Percentiles rank a stretch among this genome's conserved stretches.
phyloP scores from a whole-genome alignment of 2,329 filamentous ascomycete species.

The Ceratocystis smalleyi region DNA sequence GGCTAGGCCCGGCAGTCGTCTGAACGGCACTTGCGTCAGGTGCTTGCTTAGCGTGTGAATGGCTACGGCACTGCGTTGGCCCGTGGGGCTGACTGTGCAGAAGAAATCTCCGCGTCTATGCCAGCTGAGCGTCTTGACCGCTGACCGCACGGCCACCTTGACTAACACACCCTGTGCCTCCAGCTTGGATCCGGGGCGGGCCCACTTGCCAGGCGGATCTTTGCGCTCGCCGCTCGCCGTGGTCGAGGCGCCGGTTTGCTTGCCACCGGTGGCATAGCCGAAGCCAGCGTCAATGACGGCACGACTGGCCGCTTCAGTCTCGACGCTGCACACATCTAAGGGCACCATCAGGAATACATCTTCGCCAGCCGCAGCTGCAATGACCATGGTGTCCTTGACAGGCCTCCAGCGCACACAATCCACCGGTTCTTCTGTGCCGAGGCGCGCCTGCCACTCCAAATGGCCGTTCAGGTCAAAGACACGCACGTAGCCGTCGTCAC shows the following conservation, averaged over 20 bases:
- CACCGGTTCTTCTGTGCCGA: conserved; percentile 65
- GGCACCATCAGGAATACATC: conserved; percentile 75
- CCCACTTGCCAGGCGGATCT: conserved; percentile 66
- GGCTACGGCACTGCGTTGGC: conserved; percentile 64
- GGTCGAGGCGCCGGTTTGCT: conserved; percentile 32
- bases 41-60: conserved; percentile 95
- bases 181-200: conserved; percentile 56
- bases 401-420: conserved; percentile 84
- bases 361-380: conserved; percentile 73
- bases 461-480: conserved; percentile 86
- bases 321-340: conserved; percentile 53
- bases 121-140: conserved; percentile 82
- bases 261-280: conserved; percentile 65
- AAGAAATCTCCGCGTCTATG: conserved; percentile 91
- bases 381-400: conserved; percentile 59
- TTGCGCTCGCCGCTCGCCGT: conserved; percentile 47
- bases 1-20: conserved; percentile 53
- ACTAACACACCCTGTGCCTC: conserved; percentile 66
- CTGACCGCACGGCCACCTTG: conserved; percentile 61
- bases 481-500: conserved; percentile 82
- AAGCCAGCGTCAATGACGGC: conserved; percentile 78
- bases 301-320: conserved; percentile 56
- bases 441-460: conserved; percentile 68
- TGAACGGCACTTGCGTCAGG: conserved; percentile 87
- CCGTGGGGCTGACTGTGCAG: conserved; percentile 71